These are phyloP conservation scores for Vanilla planifolia DNA, from an alignment of 106 monocot genomes.

Conservation along the genomic window DNA sequence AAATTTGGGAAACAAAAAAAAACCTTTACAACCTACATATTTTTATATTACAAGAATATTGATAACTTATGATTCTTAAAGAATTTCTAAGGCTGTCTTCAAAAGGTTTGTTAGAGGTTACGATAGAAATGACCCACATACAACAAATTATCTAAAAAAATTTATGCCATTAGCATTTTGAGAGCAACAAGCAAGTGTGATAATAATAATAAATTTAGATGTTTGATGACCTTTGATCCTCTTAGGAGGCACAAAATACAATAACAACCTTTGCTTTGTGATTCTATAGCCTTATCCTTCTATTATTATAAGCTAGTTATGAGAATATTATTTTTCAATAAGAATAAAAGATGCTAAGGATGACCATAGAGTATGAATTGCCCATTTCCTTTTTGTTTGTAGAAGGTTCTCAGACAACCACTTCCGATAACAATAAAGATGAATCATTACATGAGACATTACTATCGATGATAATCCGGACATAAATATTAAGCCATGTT, in stretches of 20 bases:
- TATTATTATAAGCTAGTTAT: constrained; percentile 52
- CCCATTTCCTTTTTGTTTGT: constrained; percentile 60
- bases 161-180: constrained; percentile 76
- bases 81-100: constrained; percentile 80
- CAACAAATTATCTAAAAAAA: constrained; percentile 58
- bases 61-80: constrained; percentile 60
- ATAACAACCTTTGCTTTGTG: constrained; percentile 79
- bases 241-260: constrained; percentile 85
- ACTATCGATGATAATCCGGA: constrained; percentile 11
- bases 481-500: constrained; percentile 6
- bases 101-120: constrained; percentile 84
- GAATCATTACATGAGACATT: constrained; percentile 16
- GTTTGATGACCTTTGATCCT: constrained; percentile 68
- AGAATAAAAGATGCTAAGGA: constrained; percentile 41
- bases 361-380: constrained; percentile 61
- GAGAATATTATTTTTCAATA: constrained; percentile 34
- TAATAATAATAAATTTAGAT: constrained; percentile 79
- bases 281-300: constrained; percentile 69
- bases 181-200: constrained; percentile 73
- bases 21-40: constrained; percentile 33
- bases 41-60: constrained; percentile 32
- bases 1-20: constrained; percentile 32
- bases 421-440: constrained; percentile 16
- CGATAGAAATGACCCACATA: constrained; percentile 95
- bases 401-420: constrained; percentile 9